Conservation (phyloP, 768 basidiomycete species). For the Harrya chromipes region DNA sequence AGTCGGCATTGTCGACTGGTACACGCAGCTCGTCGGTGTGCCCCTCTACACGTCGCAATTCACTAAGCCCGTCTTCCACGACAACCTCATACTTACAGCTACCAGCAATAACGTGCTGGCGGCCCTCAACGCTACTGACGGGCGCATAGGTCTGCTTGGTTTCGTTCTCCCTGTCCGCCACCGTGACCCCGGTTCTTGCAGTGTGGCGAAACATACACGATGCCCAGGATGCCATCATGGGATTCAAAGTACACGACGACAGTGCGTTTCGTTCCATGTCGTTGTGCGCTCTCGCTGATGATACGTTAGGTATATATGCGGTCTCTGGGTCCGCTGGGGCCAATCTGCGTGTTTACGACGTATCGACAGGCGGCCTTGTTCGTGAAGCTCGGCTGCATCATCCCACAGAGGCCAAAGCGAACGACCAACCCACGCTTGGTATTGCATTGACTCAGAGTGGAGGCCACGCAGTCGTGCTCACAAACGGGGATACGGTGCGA, state of each 20-base stretch:
- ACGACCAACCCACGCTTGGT: conserved; percentile 56
- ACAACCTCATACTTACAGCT: conserved; percentile 58
- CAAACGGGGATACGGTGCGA: conserved; percentile 58
- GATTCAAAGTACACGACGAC: conserved; percentile 55
- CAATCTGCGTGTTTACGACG: conserved; percentile 66
- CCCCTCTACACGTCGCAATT: conserved; percentile 51
- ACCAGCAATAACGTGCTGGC: conserved; percentile 78
- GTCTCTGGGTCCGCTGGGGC: conserved; percentile 76
- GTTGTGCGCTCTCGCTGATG: background rate
- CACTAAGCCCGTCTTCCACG: conserved; percentile 61
- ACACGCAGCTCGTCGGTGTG: conserved; percentile 72
- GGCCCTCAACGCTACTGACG: conserved; percentile 63
- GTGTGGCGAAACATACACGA: conserved; percentile 83
- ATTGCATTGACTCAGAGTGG: conserved; percentile 39
- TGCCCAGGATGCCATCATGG: conserved; percentile 61
- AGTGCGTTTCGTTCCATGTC: conserved; percentile 40
- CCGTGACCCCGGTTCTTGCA: conserved; percentile 26
- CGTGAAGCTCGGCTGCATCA: conserved; percentile 63
- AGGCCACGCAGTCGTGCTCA: conserved; percentile 42
- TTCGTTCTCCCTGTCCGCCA: conserved; percentile 3
- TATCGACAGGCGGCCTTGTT: conserved; percentile 57
- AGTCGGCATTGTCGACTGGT: conserved; percentile 85
- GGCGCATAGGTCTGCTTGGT: conserved; percentile 57
- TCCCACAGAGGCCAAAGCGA: conserved; percentile 39
- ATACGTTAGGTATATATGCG: conserved; percentile 55